Evolutionary conservation across 208 protist genomes (phyloP).

Genomic region (Trypanosoma scelopori): DNA sequence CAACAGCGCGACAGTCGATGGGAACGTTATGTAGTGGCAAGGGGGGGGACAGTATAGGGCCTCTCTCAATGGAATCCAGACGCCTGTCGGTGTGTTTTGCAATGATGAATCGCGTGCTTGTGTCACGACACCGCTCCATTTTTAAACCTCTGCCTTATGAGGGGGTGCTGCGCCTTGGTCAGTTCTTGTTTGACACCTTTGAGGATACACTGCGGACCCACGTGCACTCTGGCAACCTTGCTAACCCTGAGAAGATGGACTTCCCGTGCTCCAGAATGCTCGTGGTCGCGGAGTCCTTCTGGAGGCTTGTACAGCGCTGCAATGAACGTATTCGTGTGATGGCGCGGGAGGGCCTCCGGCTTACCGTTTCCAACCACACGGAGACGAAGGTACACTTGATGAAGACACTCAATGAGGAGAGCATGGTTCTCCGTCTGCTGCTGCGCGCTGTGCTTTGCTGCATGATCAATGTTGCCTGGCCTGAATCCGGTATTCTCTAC

Average conservation of each 20-base stretch:
- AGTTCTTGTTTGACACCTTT: slow-evolving; percentile 78
- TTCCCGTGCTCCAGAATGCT: slow-evolving; percentile 45
- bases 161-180: slow-evolving; percentile 51
- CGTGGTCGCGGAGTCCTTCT: slow-evolving; percentile 46
- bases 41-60: not conserved
- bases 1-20: not conserved
- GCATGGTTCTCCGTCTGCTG: slow-evolving; percentile 52
- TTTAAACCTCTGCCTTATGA: slow-evolving; percentile 28
- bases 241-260: not conserved
- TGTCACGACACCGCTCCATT: slow-evolving; percentile 25
- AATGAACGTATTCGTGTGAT: slow-evolving; percentile 63
- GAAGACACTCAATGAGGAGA: slow-evolving; percentile 53
- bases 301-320: slow-evolving; percentile 51
- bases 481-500: slow-evolving; percentile 76
- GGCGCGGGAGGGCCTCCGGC: slow-evolving; percentile 38
- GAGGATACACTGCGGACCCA: slow-evolving; percentile 56
- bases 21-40: not conserved
- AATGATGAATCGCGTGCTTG: slow-evolving; percentile 56
- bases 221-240: slow-evolving; percentile 10
- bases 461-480: slow-evolving; percentile 77
- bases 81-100: slow-evolving; percentile 57
- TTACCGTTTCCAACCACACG: slow-evolving; percentile 11
- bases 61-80: not conserved
- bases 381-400: slow-evolving; percentile 32
- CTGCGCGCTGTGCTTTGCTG: slow-evolving; percentile 46